Evolutionary conservation across 352 stramenopile genomes (phyloP).

Genomic region (Globisporangium heterothallicum): DNA sequence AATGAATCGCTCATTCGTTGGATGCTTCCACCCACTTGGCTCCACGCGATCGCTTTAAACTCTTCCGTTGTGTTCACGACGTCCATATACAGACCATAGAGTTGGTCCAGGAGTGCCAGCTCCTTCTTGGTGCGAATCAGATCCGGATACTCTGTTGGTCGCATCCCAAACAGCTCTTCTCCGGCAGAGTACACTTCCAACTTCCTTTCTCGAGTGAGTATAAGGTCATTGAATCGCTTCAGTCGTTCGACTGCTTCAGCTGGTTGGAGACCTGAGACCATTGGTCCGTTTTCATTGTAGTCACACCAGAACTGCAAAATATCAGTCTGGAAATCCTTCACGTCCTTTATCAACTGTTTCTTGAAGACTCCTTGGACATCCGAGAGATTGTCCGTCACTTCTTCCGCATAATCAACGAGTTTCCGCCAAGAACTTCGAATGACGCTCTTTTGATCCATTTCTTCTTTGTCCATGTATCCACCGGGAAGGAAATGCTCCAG

Average conservation of each 20-base stretch:
- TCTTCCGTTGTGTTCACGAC: slow-evolving; percentile 72
- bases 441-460: slow-evolving; percentile 90
- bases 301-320: slow-evolving; percentile 58
- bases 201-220: slow-evolving; percentile 72
- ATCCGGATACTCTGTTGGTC: slow-evolving; percentile 68
- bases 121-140: slow-evolving; percentile 88
- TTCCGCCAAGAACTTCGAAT: slow-evolving; percentile 81
- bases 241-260: slow-evolving; percentile 80
- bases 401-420: slow-evolving; percentile 85
- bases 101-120: slow-evolving; percentile 74
- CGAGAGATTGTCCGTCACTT: slow-evolving; percentile 81
- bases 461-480: slow-evolving; percentile 82
- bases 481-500: slow-evolving; percentile 83
- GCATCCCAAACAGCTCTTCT: slow-evolving; percentile 89
- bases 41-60: slow-evolving; percentile 59
- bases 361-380: slow-evolving; percentile 87
- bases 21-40: slow-evolving; percentile 42
- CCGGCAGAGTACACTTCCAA: slow-evolving; percentile 83
- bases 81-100: slow-evolving; percentile 89
- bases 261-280: slow-evolving; percentile 73
- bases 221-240: slow-evolving; percentile 81
- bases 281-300: slow-evolving; percentile 59
- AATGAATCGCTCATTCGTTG: slow-evolving; percentile 68
- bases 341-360: slow-evolving; percentile 86
- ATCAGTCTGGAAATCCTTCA: slow-evolving; percentile 80